These are phyloP conservation scores for Tilletia walkeri DNA, from an alignment of 1,284 basidiomycete genomes.

Conservation along the genomic window DNA sequence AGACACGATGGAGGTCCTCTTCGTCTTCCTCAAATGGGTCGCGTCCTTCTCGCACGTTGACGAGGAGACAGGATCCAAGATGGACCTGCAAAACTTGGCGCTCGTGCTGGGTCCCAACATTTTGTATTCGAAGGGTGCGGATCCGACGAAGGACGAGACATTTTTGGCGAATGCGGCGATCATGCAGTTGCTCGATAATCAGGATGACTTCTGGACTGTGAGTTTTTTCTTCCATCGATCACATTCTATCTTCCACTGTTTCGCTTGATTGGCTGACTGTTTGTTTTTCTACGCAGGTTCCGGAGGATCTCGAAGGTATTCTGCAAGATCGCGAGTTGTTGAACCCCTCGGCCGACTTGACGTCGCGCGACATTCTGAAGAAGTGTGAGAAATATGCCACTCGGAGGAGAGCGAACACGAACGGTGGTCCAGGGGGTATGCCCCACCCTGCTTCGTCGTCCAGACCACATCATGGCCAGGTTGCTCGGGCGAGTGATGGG, in stretches of 20 bases:
- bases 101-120: constrained; percentile 97
- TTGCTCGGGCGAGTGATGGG: not conserved
- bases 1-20: constrained; percentile 95
- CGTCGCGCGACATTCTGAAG: constrained; percentile 47
- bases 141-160: constrained; percentile 87
- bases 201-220: constrained; percentile 73
- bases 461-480: no score
- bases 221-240: not conserved
- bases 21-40: constrained; percentile 99
- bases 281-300: constrained; percentile 24
- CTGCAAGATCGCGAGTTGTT: constrained; percentile 51
- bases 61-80: constrained; percentile 96
- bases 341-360: constrained; percentile 42
- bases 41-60: constrained; percentile 98
- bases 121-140: constrained; percentile 77
- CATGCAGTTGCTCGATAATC: constrained; percentile 73
- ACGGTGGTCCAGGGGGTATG: not conserved
- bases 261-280: no score
- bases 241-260: no score
- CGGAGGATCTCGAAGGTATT: constrained; percentile 45
- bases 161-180: constrained; percentile 74
- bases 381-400: constrained; percentile 49
- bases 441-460: no score
- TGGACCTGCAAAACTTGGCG: constrained; percentile 95
- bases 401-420: constrained; percentile 19